These are phyloP conservation scores for Sporobolomyces pararoseus DNA, from an alignment of 768 basidiomycete species.

Conservation along the genomic window DNA sequence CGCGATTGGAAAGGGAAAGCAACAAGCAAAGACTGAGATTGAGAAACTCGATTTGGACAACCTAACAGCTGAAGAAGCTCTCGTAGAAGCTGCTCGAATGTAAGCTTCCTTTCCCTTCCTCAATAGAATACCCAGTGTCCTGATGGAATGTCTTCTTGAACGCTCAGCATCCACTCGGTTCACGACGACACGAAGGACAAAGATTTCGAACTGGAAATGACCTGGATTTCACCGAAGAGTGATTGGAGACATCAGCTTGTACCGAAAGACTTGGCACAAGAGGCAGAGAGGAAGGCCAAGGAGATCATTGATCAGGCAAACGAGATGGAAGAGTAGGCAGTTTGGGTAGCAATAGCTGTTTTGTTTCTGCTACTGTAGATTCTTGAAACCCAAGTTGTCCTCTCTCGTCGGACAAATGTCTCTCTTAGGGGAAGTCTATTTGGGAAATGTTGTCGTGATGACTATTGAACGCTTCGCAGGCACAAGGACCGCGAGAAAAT, in stretches of 20 bases:
- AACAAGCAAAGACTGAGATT: conserved; percentile 94
- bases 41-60: conserved; percentile 89
- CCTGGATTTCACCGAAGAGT: conserved; percentile 88
- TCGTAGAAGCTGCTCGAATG: conserved; percentile 92
- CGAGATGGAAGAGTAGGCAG: conserved; percentile 46
- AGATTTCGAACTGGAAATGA: conserved; percentile 95
- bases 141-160: conserved; percentile 13
- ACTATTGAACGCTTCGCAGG: too few species aligned
- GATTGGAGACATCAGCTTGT: conserved; percentile 74
- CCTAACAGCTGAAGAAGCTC: conserved; percentile 75
- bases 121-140: neutral
- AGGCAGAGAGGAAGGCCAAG: conserved; percentile 84
- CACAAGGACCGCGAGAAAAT: too few species aligned
- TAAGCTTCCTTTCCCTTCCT: conserved; percentile 52
- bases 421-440: too few species aligned
- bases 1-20: conserved; percentile 97
- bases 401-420: too few species aligned
- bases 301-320: conserved; percentile 57
- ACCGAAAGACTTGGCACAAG: conserved; percentile 74
- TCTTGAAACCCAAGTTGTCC: too few species aligned
- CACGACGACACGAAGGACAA: conserved; percentile 98
- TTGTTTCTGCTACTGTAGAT: neutral
- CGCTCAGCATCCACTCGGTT: conserved; percentile 86
- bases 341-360: neutral
- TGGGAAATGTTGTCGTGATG: too few species aligned